phyloP scores from a whole-genome alignment of 306 rosid species.

The Malus sylvestris region DNA sequence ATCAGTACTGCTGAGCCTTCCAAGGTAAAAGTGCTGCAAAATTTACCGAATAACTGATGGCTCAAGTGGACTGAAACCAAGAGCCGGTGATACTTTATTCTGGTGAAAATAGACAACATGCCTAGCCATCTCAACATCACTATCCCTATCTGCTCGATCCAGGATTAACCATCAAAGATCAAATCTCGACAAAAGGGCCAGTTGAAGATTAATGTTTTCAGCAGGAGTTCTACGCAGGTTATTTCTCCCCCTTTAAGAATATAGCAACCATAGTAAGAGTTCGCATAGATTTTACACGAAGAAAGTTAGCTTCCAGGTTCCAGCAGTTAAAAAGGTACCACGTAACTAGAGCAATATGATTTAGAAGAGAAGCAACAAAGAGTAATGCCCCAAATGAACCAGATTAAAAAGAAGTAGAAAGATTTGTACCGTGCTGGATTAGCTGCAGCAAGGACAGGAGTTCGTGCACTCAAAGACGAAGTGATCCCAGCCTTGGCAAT shows the following conservation, averaged over 20 bases:
- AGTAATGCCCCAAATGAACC: not conserved
- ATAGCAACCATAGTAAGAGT: constrained; percentile 16
- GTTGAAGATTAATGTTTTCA: constrained; percentile 95
- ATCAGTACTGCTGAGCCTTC: constrained; percentile 1
- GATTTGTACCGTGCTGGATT: constrained; percentile 88
- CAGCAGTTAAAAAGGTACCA: constrained; percentile 4
- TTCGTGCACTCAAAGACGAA: constrained; percentile 91
- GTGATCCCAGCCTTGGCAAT: constrained; percentile 99
- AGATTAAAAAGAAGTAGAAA: not conserved
- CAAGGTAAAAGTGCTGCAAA: not conserved
- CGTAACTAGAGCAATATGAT: not conserved
- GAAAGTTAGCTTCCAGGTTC: not conserved
- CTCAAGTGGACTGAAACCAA: constrained; percentile 91
- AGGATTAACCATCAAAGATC: constrained; percentile 94
- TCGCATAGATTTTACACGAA: not conserved
- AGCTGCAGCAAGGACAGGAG: constrained; percentile 99
- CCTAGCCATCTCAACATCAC: constrained; percentile 98
- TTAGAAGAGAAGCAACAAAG: not conserved
- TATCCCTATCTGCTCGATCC: constrained; percentile 97
- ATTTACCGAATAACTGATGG: constrained; percentile 88
- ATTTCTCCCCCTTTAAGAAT: constrained; percentile 75
- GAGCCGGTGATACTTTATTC: constrained; percentile 82
- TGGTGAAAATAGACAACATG: constrained; percentile 90
- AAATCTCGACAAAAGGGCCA: constrained; percentile 86
- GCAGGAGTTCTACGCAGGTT: constrained; percentile 96